Evolutionary conservation across 2,329 filamentous ascomycete genomes (phyloP), one percentile per base, ranked within the genome.

Genomic region (Alternaria triticimaculans): DNA sequence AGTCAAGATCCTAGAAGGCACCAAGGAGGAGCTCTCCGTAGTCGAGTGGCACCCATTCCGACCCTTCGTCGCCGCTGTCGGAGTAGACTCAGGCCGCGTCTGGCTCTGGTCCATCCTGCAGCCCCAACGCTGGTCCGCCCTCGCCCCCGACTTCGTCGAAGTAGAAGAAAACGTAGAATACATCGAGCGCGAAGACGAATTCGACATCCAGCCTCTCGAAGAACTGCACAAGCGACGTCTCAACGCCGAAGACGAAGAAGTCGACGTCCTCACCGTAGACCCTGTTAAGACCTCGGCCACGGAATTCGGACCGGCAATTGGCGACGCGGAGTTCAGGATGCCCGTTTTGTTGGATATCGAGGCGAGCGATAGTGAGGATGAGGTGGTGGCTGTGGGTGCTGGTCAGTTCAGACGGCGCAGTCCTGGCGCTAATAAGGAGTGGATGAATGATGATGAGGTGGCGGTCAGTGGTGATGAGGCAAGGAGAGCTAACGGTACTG

Each of bases 81-180:
- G 96, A 4, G 86, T 98, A 6, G 96, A 99, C 80, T 95, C 92
- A 0, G 96, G 96, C 7, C 89, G 92, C 58, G 93, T 99, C 76
- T 97, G 97, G 82, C 92, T 97, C 33, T 99, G 96, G 96, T 95
- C 93, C 6, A 96, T 97, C 59, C 90, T 95, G 44, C 96, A 93
- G 58, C 95, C 96, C 10, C 96, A 99, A 77, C 92, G 96, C 73
- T 99, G 96, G 96, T 97, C 94, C 15, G 95, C 96, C 2, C 86
- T 99, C 28, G 96, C 96, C 6, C 96, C 96, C 0, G 96, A 99
- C 80, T 99, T 99, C 80, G 92, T 90, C 44, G 96, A 99, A 80
- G 94, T 99, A 14, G 96, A 99, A 81, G 96, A 99, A 81, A 99
- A 99, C 72, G 94, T 97, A 21, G 93, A 98, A 78, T 99, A 99